Conservation (phyloP, 306 rosid species). For the Mucuna pruriens region DNA sequence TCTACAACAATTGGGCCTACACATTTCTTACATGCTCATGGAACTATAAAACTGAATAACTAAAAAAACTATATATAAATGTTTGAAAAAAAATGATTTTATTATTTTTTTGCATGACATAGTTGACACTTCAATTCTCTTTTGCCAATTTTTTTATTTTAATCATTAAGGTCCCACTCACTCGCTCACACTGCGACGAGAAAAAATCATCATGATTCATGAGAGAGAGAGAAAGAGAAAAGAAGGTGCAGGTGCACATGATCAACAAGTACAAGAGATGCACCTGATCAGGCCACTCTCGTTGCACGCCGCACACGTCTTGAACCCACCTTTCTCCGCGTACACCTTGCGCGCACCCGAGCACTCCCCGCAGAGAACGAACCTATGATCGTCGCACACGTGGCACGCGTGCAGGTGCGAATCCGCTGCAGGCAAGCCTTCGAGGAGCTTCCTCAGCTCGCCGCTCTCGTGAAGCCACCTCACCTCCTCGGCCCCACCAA, state of each 20-base stretch:
- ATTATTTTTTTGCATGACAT: neutral
- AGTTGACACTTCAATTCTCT: neutral
- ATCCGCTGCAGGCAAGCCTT: slow-evolving; percentile 78
- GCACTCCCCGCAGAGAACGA: slow-evolving; percentile 76
- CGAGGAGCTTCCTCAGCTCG: slow-evolving; percentile 85
- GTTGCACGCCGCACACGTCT: slow-evolving; percentile 70
- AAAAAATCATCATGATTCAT: slow-evolving; percentile 6
- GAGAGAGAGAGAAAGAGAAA: slow-evolving; percentile 30
- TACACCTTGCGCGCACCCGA: slow-evolving; percentile 81
- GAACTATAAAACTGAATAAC: slow-evolving; percentile 40
- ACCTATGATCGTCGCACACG: slow-evolving; percentile 74
- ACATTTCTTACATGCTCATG: slow-evolving; percentile 23
- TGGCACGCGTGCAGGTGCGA: slow-evolving; percentile 50
- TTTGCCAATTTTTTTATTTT: neutral
- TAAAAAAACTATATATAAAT: neutral
- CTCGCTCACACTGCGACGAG: neutral
- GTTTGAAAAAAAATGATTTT: neutral
- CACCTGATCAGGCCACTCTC: slow-evolving; percentile 93
- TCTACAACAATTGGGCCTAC: slow-evolving; percentile 23
- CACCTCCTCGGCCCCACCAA: slow-evolving; percentile 90
- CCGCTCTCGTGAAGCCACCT: slow-evolving; percentile 75
- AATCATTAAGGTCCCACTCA: slow-evolving; percentile 19
- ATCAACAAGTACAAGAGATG: slow-evolving; percentile 67
- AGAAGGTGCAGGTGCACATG: slow-evolving; percentile 43
- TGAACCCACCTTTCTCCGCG: slow-evolving; percentile 72